Evolutionary conservation across 805 yeast species (phyloP), one percentile per base, ranked within the genome.

Genomic region (Kregervanrija delftensis): DNA sequence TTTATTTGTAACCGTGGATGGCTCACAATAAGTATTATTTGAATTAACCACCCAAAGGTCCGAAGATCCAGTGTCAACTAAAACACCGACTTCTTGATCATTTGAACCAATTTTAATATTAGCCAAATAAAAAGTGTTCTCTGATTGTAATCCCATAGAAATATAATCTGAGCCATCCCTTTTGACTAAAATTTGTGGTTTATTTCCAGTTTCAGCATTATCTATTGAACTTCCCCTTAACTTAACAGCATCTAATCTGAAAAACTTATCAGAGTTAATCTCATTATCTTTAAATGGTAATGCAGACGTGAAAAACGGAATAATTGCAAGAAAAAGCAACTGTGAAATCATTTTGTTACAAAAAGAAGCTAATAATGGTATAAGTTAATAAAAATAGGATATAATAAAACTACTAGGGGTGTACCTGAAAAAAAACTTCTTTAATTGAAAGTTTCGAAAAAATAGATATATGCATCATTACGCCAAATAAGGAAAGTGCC

Each of bases 1-100:
- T 30, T 31, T 40, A 13, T 22, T 22, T 22, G 28, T 5, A 22
- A 22, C 28, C 4, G 28, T 22, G 8, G 28, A 22, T 0, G 53
- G 36, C 5, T 54, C 38, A 54, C 80, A 74, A 45, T 67, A 72
- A 2, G 81, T 73, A 53, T 77, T 79, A 36, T 63, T 54, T 2
- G 72, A 58, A 28, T 71, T 66, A 47, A 75, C 68, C 16, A 83
- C 76, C 86, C 87, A 83, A 16, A 85, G 63, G 58, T 84, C 91
- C 0, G 86, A 73, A 0, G 89, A 82, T 2, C 91, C 93, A 1
- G 90, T 84, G 55, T 84, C 93, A n/a, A 84, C 58, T 34, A 81
- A 59, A 9, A 83, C 77, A 9, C 67, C 67, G 5, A 83, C 66
- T n/a, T 65, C 59, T 53, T 82, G 83, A 1, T 67, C 56, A 1